A percentile compares a stretch with the other conserved stretches of the same genome.
Conservation (phyloP, 2,329 filamentous ascomycete species). For the Huntiella moniliformis region DNA sequence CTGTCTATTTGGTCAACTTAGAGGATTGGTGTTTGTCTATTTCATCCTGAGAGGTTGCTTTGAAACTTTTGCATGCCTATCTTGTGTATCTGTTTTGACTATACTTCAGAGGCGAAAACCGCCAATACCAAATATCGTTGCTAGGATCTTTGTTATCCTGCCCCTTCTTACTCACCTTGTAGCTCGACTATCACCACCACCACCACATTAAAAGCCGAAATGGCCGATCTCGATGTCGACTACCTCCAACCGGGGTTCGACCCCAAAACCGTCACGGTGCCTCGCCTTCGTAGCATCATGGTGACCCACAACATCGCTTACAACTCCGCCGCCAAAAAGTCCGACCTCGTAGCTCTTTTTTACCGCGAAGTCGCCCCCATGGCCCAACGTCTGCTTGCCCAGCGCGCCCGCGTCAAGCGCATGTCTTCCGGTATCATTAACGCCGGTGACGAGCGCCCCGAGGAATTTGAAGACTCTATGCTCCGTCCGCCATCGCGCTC, state of each 20-base stretch:
- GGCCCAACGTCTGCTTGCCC: conserved; percentile 54
- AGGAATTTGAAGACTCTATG: conserved; percentile 41
- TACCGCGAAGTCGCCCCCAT: conserved; percentile 61
- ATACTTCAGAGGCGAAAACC: too few species aligned
- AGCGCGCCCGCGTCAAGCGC: conserved; percentile 61
- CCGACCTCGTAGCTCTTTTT: conserved; percentile 70
- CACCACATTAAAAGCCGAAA: conserved; percentile 16
- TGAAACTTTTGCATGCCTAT: too few species aligned
- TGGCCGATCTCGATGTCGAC: conserved; percentile 52
- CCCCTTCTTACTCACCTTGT: not conserved
- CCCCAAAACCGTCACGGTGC: conserved; percentile 63
- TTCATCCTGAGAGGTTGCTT: too few species aligned
- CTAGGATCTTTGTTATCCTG: too few species aligned
- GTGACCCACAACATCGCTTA: conserved; percentile 76
- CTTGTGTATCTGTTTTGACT: too few species aligned
- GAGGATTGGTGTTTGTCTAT: too few species aligned
- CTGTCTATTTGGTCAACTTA: too few species aligned
- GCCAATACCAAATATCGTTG: too few species aligned
- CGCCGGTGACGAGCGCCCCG: conserved; percentile 29
- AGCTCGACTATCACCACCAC: not conserved
- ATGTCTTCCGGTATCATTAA: conserved; percentile 72
- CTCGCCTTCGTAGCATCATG: conserved; percentile 75
- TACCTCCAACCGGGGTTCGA: conserved; percentile 84
- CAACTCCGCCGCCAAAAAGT: conserved; percentile 78
- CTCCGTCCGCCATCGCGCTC: conserved; percentile 26